Evolutionary conservation across 345 rosid species (phyloP), one percentile per base, ranked within the genome.

Genomic region (Hirschfeldia incana): DNA sequence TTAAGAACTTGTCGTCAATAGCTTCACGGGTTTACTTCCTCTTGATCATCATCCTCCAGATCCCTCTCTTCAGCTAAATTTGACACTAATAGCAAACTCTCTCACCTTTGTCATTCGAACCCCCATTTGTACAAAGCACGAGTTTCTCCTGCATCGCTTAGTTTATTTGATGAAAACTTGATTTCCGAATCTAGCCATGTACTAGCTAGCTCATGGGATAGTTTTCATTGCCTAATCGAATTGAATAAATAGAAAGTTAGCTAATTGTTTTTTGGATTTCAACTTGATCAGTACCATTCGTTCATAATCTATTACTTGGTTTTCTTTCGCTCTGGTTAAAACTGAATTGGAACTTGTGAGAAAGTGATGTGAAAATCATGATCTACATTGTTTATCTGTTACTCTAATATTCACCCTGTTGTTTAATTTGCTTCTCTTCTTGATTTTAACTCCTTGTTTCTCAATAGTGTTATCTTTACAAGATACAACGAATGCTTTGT

Each of bases 41-140:
- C 77, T 85, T 92, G 30, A 89, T 94, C 79, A 89, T 94, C 79
- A 70, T 94, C 32, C 87, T 94, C 36, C 98, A 92, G 89, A 83
- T 92, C 86, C 97, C 97, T 75, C 94, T 94, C 76, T 94, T 92
- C 90, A 89, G 97, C 97, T 92, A 61, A 36, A 65, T 65, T 34
- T 64, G 76, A 42, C 3, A 42, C 49, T 42, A 33, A 10, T 10
- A 11, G 3, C 49, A 42, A 42, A 42, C 49, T 42, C 49, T 42
- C 49, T 21, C 21, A 42, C n/a, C 49, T 42, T 72, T 70, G 8
- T 36, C 66, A 29, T 64, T 55, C 29, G 39, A 72, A 68, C 64
- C 69, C 73, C 66, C 16, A 0, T 65, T 65, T 9, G 21, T 21
- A 9, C 1, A 3, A 58, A 0, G 11, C 39, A 36, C 29, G 7